Percentiles rank a stretch among this genome's conserved stretches.
Conservation (phyloP, 495 filamentous ascomycete genomes). For the Darksidea phi region DNA sequence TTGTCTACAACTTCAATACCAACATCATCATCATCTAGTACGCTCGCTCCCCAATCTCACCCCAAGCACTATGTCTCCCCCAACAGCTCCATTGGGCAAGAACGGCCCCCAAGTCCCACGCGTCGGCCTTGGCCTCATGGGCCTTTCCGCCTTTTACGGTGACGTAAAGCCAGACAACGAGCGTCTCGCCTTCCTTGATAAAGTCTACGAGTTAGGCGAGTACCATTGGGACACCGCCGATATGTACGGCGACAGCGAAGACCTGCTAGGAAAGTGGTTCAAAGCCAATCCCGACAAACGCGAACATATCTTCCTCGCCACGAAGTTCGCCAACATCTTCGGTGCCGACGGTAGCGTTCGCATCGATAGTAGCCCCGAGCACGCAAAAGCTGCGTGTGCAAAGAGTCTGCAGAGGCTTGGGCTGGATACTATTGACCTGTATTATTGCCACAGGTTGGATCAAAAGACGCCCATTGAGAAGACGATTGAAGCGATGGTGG, state of each 20-base stretch:
- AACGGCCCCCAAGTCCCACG: constrained; percentile 46
- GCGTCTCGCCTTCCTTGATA: constrained; percentile 52
- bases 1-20: background rate
- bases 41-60: background rate
- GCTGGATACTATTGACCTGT: constrained; percentile 49
- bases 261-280: constrained; percentile 60
- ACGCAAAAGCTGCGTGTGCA: constrained; percentile 49
- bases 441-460: constrained; percentile 25
- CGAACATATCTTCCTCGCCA: constrained; percentile 57
- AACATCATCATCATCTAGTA: background rate
- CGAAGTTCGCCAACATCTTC: constrained; percentile 53
- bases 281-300: constrained; percentile 51
- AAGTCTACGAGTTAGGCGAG: constrained; percentile 55
- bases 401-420: constrained; percentile 48
- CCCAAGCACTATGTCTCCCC: constrained; percentile 19
- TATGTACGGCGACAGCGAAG: constrained; percentile 53
- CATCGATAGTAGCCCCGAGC: constrained; percentile 46
- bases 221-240: constrained; percentile 64
- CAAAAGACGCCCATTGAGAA: constrained; percentile 32
- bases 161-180: constrained; percentile 46
- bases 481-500: constrained; percentile 26
- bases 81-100: constrained; percentile 28
- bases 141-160: constrained; percentile 49
- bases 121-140: constrained; percentile 58
- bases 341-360: background rate